Evolutionary conservation across 805 yeast species (phyloP).

Genomic region (Candida oleophila): DNA sequence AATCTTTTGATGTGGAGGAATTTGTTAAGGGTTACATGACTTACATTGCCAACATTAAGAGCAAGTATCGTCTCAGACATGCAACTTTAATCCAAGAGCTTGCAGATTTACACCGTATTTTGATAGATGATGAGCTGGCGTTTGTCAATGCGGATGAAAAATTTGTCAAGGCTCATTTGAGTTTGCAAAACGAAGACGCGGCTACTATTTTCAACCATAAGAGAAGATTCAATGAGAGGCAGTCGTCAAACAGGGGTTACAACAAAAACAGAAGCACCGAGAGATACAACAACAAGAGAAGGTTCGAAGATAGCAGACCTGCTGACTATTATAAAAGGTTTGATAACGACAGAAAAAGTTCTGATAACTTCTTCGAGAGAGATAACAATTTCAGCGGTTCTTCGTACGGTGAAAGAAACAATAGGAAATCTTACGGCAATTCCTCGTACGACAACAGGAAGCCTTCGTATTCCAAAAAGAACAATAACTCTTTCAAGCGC

Average conservation of each 20-base stretch:
- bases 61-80: slow-evolving; percentile 19
- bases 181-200: not conserved
- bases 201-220: not conserved
- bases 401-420: not conserved
- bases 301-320: not conserved
- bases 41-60: slow-evolving; percentile 25
- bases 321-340: not conserved
- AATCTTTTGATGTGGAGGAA: slow-evolving; percentile 20
- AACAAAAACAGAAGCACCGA: not conserved
- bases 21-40: slow-evolving; percentile 25
- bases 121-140: slow-evolving; percentile 18
- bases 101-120: slow-evolving; percentile 20
- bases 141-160: slow-evolving; percentile 10
- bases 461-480: not conserved
- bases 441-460: not conserved
- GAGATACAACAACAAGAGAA: not conserved
- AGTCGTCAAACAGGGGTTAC: not conserved
- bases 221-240: not conserved
- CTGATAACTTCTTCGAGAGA: not conserved
- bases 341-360: not conserved
- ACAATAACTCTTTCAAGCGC: not conserved
- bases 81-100: slow-evolving; percentile 30
- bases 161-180: not conserved
- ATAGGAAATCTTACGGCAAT: not conserved
- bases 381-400: not conserved